Base-by-base conservation (phyloP, 768 basidiomycete species). In the Leccinellum albellum region DNA sequence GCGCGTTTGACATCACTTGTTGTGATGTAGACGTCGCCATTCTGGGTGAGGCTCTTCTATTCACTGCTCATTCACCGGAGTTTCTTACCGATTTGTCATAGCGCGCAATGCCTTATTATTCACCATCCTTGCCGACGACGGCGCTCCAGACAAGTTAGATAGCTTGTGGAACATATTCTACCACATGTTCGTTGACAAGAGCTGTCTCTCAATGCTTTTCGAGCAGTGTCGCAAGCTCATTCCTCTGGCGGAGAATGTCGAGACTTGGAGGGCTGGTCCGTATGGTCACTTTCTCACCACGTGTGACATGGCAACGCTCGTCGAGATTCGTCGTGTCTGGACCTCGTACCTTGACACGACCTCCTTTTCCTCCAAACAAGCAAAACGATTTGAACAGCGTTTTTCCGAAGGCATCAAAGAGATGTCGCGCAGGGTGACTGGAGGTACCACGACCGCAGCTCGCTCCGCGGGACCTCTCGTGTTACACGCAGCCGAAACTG, bases 401-500 rank as follows among this genome's bases (percentile, higher is more conserved):
- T 61, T 62, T 20, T 33, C 20, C 2, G 51, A 59, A 0, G 65
- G 59, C 6, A 61, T 65, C 50, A 53, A 64, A 20, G 54, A 52
- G 0, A 54, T 53, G 40, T 44, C 8, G 12, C 28, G 26, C 1
- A 51, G 6, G 24, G 3, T 1, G 3, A 40, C 10, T 0, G 13
- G 26, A 3, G 48, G 50, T 12, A 54, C 57, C 1, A 31, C 57
- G 4, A 44, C 63, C 5, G 60, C 69, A 15, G 51, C 44, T 44
- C 70, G 70, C 42, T 70, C 70, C 4, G 71, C 70, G 0, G 71
- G 69, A 1, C 70, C 70, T 9, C 40, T 70, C 6, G 23, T 26
- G 5, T 17, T 55, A 3, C 44, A 61, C n/a, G 42, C 56, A 7
- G 0, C 10, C 1, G 1, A 56, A 21, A 46, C 44, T 0, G 58